phyloP scores from a whole-genome alignment of 1,284 basidiomycete species.

The Ceratobasidium sp. region DNA sequence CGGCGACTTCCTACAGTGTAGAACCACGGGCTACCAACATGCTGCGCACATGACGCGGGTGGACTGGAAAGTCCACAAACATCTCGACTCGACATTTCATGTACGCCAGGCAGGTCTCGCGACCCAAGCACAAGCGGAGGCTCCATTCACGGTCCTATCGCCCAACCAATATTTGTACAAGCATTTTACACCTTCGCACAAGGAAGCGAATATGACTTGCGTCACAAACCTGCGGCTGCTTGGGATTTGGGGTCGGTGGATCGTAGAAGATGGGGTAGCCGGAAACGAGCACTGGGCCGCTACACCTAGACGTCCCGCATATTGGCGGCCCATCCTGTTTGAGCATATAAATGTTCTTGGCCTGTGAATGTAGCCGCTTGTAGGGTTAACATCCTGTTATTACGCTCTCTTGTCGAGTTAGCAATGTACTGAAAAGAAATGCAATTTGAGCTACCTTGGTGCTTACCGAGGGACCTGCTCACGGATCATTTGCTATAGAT shows the following conservation, averaged over 20 bases:
- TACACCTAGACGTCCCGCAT: neutral
- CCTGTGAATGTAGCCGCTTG: neutral
- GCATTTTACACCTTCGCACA: neutral
- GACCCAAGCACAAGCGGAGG: neutral
- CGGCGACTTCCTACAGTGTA: constrained; percentile 7
- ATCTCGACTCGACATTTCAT: neutral
- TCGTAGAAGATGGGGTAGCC: neutral
- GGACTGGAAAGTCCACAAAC: neutral
- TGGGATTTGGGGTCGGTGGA: neutral
- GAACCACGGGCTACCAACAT: neutral
- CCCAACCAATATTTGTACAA: neutral
- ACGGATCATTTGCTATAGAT: neutral
- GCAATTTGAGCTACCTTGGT: neutral
- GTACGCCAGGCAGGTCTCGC: neutral
- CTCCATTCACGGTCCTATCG: neutral
- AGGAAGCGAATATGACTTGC: neutral
- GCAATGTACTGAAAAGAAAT: neutral
- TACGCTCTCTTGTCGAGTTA: too few species aligned
- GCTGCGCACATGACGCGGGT: neutral
- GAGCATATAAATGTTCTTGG: neutral
- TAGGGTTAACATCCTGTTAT: neutral
- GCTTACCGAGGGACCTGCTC: neutral
- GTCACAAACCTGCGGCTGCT: neutral
- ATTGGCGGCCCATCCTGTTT: neutral
- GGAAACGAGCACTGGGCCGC: neutral